phyloP scores from a whole-genome alignment of 768 basidiomycete genomes.

The Boletus sp. region DNA sequence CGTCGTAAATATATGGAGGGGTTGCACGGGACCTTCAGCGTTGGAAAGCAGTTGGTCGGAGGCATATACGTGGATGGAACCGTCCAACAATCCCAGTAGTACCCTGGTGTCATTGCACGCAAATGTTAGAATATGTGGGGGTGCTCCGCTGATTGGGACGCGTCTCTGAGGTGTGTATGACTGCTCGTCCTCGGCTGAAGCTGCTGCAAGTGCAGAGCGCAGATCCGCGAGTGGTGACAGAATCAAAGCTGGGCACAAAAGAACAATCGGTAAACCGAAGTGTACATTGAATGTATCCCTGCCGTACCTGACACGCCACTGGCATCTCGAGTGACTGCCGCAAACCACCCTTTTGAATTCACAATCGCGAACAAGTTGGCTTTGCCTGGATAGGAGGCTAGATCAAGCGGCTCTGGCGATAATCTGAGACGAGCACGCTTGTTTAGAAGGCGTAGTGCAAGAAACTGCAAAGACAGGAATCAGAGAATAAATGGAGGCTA shows the following conservation, averaged over 20 bases:
- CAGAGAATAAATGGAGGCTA: not conserved
- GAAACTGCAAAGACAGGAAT: constrained; percentile 31
- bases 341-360: constrained; percentile 69
- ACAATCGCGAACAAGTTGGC: constrained; percentile 58
- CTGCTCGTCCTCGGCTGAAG: constrained; percentile 38
- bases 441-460: constrained; percentile 42
- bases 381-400: constrained; percentile 40
- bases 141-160: constrained; percentile 41
- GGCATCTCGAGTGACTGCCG: constrained; percentile 46
- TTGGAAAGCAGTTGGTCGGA: constrained; percentile 48
- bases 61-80: constrained; percentile 61
- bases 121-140: constrained; percentile 56
- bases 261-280: not conserved
- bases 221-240: constrained; percentile 61
- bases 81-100: constrained; percentile 56
- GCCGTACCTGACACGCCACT: constrained; percentile 39
- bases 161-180: constrained; percentile 54
- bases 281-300: not conserved
- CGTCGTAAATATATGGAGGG: constrained; percentile 48
- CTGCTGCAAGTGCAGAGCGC: constrained; percentile 48
- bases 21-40: constrained; percentile 42
- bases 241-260: constrained; percentile 47
- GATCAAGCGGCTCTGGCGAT: constrained; percentile 50
- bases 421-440: constrained; percentile 66
- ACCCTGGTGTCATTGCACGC: constrained; percentile 60